Conservation (phyloP, 495 filamentous ascomycete species). For the Penicillium ucsense region DNA sequence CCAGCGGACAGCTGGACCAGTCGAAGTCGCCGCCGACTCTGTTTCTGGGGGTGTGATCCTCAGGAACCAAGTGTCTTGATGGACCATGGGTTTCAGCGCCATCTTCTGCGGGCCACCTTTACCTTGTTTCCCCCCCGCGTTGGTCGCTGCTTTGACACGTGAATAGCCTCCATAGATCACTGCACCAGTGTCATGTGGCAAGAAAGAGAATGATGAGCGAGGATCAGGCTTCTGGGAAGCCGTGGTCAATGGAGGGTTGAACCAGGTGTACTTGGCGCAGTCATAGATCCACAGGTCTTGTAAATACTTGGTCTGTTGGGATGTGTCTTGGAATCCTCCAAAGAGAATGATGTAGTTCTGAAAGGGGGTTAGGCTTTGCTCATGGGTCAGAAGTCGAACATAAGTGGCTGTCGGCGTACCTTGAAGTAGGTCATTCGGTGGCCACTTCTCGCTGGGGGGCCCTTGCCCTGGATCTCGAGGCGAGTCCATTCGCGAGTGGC, state of each 20-base stretch:
- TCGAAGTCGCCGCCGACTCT: slow-evolving; percentile 44
- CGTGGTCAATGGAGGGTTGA: slow-evolving; percentile 56
- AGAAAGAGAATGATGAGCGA: slow-evolving; percentile 77
- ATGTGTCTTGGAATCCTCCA: slow-evolving; percentile 92
- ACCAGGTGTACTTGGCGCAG: slow-evolving; percentile 65
- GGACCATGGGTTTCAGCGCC: slow-evolving; percentile 73
- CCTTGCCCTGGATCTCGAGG: slow-evolving; percentile 77
- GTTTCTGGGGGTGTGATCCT: slow-evolving; percentile 62
- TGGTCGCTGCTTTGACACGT: slow-evolving; percentile 59
- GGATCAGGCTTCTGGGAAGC: slow-evolving; percentile 81
- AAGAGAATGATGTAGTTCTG: slow-evolving; percentile 63
- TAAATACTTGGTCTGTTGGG: slow-evolving; percentile 85
- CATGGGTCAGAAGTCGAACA: too few relatives aligned
- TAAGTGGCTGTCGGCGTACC: slow-evolving; percentile 14
- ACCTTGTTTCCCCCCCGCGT: slow-evolving; percentile 43
- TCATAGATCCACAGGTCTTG: slow-evolving; percentile 61
- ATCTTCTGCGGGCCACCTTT: slow-evolving; percentile 56
- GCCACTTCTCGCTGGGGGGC: slow-evolving; percentile 80
- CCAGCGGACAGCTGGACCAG: slow-evolving; percentile 70
- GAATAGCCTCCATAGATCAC: slow-evolving; percentile 91
- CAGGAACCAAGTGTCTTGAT: slow-evolving; percentile 92
- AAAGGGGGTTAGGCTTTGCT: too few relatives aligned
- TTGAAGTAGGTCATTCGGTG: slow-evolving; percentile 96
- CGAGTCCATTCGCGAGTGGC: slow-evolving; percentile 78
- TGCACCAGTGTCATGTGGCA: slow-evolving; percentile 83